Conservation (phyloP, 495 filamentous ascomycete species). For the Aspergillus conjunctus region DNA sequence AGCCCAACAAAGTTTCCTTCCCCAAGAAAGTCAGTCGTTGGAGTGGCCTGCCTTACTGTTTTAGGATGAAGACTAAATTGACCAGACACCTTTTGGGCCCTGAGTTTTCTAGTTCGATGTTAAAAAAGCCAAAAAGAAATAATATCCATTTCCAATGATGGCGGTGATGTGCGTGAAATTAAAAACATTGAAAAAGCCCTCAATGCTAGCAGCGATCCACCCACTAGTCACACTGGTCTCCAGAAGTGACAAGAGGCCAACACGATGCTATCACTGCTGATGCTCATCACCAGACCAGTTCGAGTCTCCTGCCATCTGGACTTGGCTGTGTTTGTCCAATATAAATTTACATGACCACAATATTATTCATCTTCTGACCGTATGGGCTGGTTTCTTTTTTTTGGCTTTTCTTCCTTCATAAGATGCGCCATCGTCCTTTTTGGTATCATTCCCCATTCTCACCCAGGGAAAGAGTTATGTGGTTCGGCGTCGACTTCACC, state of each 20-base stretch:
- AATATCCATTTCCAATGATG: no score
- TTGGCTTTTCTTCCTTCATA: neutral
- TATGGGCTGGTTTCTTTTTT: neutral
- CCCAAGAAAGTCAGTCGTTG: no score
- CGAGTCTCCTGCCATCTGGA: neutral
- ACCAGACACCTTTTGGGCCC: no score
- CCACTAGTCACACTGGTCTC: neutral
- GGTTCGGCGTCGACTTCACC: neutral
- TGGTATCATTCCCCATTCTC: conserved; percentile 1
- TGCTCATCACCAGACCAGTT: conserved; percentile 11
- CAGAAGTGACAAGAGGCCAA: conserved; percentile 4
- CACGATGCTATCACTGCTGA: neutral
- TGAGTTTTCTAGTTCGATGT: no score
- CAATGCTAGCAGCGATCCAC: neutral
- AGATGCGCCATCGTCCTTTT: neutral
- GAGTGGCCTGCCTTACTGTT: no score
- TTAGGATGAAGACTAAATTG: no score
- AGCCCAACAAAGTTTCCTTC: no score
- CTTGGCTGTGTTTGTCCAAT: neutral
- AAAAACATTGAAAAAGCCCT: no score
- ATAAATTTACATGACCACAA: neutral
- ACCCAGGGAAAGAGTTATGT: neutral
- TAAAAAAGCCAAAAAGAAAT: no score
- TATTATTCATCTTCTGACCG: conserved; percentile 5
- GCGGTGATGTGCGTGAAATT: no score